Conservation (phyloP, 805 yeast species). For the Helenozyma rhizophorensis region DNA sequence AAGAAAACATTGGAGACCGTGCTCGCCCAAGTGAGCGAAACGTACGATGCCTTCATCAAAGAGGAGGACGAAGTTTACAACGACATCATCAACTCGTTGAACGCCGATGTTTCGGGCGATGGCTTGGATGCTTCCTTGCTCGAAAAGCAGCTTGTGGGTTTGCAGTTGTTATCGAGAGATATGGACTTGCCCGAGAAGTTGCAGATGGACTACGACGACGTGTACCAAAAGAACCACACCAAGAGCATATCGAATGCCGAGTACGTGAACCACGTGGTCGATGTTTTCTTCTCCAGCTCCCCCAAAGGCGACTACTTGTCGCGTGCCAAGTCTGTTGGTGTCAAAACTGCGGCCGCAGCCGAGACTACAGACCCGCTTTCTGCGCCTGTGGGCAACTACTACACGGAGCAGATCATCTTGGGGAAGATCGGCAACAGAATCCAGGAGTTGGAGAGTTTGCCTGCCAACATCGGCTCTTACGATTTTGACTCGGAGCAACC, state of each 20-base stretch:
- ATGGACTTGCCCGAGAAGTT: constrained; percentile 56
- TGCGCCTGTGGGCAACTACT: constrained; percentile 46
- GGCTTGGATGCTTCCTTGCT: constrained; percentile 27
- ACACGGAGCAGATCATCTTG: constrained; percentile 50
- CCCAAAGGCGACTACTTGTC: constrained; percentile 10
- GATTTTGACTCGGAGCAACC: constrained; percentile 11
- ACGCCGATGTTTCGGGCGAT: constrained; percentile 13
- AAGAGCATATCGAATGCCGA: constrained; percentile 8
- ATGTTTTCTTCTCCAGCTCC: constrained; percentile 4
- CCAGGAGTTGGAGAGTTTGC: constrained; percentile 57
- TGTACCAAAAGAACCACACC: constrained; percentile 10
- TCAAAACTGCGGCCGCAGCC: constrained; percentile 21
- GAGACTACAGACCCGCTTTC: constrained; percentile 25
- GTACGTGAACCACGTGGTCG: constrained; percentile 8
- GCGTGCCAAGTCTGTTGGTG: constrained; percentile 40
- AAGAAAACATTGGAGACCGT: constrained; percentile 26
- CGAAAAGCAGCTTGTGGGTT: constrained; percentile 55
- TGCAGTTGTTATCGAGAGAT: constrained; percentile 63
- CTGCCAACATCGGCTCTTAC: constrained; percentile 65
- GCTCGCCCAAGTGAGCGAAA: constrained; percentile 23
- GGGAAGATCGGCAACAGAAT: constrained; percentile 55
- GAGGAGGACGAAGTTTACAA: constrained; percentile 20
- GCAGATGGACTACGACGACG: constrained; percentile 31
- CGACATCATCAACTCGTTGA: constrained; percentile 14
- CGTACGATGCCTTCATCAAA: constrained; percentile 20